Evolutionary conservation across 2,329 filamentous ascomycete species (phyloP).

Genomic region (Colletotrichum echinochloae): DNA sequence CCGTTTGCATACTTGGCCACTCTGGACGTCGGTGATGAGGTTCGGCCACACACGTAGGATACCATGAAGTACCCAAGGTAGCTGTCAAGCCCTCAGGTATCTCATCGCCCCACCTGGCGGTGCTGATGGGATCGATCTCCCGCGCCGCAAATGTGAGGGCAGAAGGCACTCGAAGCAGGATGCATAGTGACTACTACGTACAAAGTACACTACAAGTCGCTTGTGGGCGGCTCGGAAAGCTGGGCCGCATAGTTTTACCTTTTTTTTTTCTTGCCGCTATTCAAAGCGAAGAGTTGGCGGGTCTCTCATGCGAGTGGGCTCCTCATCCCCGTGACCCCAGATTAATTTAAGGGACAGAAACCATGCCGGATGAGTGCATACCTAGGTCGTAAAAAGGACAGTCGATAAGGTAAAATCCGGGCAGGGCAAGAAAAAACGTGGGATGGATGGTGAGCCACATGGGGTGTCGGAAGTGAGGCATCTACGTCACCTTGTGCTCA

Average conservation of each 20-base stretch:
- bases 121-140: too few species aligned
- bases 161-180: constrained; percentile 8
- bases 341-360: not conserved
- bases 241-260: constrained; percentile 8
- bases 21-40: not conserved
- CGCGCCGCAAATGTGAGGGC: constrained; percentile 15
- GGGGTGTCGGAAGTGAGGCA: constrained; percentile 22
- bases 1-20: constrained; percentile 28
- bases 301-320: constrained; percentile 13
- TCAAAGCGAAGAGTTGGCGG: constrained; percentile 32
- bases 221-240: constrained; percentile 2
- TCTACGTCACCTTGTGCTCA: constrained; percentile 38
- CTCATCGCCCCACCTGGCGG: not conserved
- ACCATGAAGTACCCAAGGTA: not conserved
- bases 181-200: too few species aligned
- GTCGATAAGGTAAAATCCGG: too few species aligned
- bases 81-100: not conserved
- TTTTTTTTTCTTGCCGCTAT: too few species aligned
- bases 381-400: not conserved
- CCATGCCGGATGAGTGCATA: constrained; percentile 8
- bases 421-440: constrained; percentile 22
- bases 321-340: not conserved
- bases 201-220: too few species aligned
- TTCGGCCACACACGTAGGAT: constrained; percentile 6
- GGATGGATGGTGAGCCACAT: constrained; percentile 29